Conservation (phyloP, 2,329 filamentous ascomycete genomes). For the Polychaeton citri region DNA sequence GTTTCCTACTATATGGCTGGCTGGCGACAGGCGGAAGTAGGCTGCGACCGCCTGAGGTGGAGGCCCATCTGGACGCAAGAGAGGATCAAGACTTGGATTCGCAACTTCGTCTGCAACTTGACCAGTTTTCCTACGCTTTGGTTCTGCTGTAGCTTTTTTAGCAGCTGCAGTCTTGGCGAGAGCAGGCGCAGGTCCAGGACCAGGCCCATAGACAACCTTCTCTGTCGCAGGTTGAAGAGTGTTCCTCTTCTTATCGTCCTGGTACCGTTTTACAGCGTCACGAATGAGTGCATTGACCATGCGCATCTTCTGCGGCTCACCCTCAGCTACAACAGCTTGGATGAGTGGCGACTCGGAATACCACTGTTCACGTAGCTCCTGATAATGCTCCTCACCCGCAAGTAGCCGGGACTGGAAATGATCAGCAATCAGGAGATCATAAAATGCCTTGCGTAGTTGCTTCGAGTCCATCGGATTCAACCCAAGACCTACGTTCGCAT, state of each 20-base stretch:
- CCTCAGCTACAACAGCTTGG: constrained; percentile 8
- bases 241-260: constrained; percentile 50
- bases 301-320: constrained; percentile 38
- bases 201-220: constrained; percentile 22
- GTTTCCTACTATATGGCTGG: constrained; percentile 42
- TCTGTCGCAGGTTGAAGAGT: constrained; percentile 27
- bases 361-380: constrained; percentile 56
- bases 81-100: constrained; percentile 40
- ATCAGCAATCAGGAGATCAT: constrained; percentile 49
- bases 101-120: constrained; percentile 33
- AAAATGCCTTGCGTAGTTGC: constrained; percentile 51
- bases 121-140: constrained; percentile 1
- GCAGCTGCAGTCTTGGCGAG: constrained; percentile 4
- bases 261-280: constrained; percentile 65
- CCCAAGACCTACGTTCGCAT: constrained; percentile 59
- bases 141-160: constrained; percentile 4
- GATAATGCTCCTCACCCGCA: constrained; percentile 58
- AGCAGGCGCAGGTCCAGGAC: constrained; percentile 26
- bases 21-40: constrained; percentile 55
- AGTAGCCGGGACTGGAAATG: constrained; percentile 63
- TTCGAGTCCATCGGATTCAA: constrained; percentile 57
- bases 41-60: constrained; percentile 38
- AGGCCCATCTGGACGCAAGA: constrained; percentile 23
- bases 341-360: constrained; percentile 24
- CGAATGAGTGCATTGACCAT: constrained; percentile 59